phyloP scores from a whole-genome alignment of 2,329 filamentous ascomycete species.

The Paecilomyces niveus region DNA sequence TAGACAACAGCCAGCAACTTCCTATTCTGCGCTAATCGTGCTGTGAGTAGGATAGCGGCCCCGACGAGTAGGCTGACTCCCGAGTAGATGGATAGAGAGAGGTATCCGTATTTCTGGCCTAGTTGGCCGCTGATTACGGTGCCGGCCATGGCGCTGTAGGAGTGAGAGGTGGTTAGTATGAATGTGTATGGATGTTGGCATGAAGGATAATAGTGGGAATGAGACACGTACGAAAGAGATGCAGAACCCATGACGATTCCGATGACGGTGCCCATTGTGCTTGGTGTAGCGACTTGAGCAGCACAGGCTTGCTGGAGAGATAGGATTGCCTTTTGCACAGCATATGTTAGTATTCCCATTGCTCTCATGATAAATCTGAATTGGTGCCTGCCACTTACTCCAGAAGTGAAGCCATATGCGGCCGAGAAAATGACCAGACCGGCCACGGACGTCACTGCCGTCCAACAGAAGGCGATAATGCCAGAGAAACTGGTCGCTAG shows the following conservation, averaged over 20 bases:
- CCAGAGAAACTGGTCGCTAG: slow-evolving; percentile 24
- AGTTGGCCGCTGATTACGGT: slow-evolving; percentile 38
- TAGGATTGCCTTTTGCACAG: slow-evolving; percentile 33
- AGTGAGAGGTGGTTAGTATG: not conserved
- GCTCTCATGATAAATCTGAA: not conserved
- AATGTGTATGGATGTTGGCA: not conserved
- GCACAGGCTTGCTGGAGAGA: slow-evolving; percentile 43
- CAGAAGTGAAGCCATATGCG: slow-evolving; percentile 42
- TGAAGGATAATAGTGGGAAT: not conserved
- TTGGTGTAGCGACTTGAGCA: slow-evolving; percentile 32
- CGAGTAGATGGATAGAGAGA: slow-evolving; percentile 34
- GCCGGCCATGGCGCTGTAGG: slow-evolving; percentile 21
- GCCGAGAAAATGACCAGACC: slow-evolving; percentile 40
- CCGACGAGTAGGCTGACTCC: slow-evolving; percentile 26
- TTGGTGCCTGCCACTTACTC: slow-evolving; percentile 19
- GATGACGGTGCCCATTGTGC: slow-evolving; percentile 36
- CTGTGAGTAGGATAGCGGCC: slow-evolving; percentile 15
- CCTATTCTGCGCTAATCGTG: slow-evolving; percentile 13
- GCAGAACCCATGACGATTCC: slow-evolving; percentile 36
- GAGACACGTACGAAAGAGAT: slow-evolving; percentile 34
- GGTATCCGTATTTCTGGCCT: slow-evolving; percentile 31
- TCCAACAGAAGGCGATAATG: slow-evolving; percentile 40
- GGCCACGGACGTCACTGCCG: slow-evolving; percentile 33
- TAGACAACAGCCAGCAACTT: slow-evolving; percentile 11
- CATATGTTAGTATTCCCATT: not conserved